phyloP scores from a whole-genome alignment of 1,284 basidiomycete genomes.

The Rhodotorula sp. region DNA sequence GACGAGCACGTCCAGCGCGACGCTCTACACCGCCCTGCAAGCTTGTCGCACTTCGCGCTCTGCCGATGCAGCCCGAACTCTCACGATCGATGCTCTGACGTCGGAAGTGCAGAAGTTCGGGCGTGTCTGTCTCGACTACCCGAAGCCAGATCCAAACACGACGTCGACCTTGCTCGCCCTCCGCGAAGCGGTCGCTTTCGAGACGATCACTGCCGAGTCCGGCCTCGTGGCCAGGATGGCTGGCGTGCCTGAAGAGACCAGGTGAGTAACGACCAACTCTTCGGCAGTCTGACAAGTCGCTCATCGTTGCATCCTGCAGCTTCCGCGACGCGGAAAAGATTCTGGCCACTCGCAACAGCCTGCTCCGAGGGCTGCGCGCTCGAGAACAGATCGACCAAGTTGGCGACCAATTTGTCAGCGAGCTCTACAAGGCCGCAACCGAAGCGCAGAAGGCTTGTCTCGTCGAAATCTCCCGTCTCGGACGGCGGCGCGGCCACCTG shows the following conservation, averaged over 20 bases:
- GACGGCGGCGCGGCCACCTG: constrained; percentile 66
- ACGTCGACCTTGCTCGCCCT: constrained; percentile 73
- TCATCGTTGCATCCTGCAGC: constrained; percentile 52
- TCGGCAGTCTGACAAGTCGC: not conserved
- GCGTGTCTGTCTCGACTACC: constrained; percentile 68
- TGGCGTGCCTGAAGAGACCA: not conserved
- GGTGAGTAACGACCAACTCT: not conserved
- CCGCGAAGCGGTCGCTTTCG: constrained; percentile 64
- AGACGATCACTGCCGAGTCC: not conserved
- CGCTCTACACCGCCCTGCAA: constrained; percentile 74
- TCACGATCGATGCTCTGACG: constrained; percentile 55
- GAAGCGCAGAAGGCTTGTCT: constrained; percentile 70
- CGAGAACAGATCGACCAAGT: constrained; percentile 69
- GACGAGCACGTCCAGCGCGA: constrained; percentile 48
- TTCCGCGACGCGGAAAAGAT: constrained; percentile 75
- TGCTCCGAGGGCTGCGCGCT: constrained; percentile 68
- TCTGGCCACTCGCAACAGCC: constrained; percentile 75
- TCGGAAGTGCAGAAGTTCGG: constrained; percentile 68
- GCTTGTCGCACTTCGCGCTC: constrained; percentile 73
- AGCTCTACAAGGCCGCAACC: constrained; percentile 58
- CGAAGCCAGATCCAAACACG: constrained; percentile 68
- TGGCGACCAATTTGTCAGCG: constrained; percentile 61
- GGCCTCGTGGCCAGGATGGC: not conserved
- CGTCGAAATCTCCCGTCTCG: constrained; percentile 69
- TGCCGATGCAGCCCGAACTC: constrained; percentile 53